These are phyloP conservation scores for Suillus subluteus DNA, from an alignment of 768 basidiomycete genomes.

Conservation along the genomic window DNA sequence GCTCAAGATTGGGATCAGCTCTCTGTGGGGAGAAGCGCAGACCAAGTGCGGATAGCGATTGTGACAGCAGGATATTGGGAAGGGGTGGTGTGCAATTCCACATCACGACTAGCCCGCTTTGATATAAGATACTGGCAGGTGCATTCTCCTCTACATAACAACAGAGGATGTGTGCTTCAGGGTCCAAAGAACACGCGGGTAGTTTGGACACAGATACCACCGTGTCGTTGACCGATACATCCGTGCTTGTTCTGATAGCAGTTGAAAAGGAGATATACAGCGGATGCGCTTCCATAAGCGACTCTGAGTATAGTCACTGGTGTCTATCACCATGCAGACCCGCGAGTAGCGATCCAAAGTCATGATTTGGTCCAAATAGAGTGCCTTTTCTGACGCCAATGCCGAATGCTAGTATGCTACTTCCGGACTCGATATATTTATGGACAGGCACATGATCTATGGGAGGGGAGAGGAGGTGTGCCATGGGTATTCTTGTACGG, in stretches of 20 bases:
- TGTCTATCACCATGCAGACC: constrained; percentile 34
- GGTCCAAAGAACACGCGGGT: constrained; percentile 22
- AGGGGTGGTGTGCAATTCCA: constrained; percentile 36
- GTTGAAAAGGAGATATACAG: constrained; percentile 33
- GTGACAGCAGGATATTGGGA: constrained; percentile 23
- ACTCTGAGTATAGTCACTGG: constrained; percentile 31
- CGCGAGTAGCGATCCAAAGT: constrained; percentile 41
- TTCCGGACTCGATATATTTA: constrained; percentile 68
- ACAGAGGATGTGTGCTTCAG: constrained; percentile 24
- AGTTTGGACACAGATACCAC: constrained; percentile 15
- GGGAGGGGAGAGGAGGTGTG: constrained; percentile 48
- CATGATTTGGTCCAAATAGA: constrained; percentile 40
- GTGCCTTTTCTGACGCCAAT: constrained; percentile 58
- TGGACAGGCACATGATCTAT: constrained; percentile 49
- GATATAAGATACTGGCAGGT: constrained; percentile 28
- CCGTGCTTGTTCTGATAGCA: constrained; percentile 13
- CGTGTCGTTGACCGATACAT: constrained; percentile 14
- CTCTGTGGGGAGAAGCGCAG: constrained; percentile 16
- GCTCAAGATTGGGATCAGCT: constrained; percentile 3
- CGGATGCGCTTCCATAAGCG: constrained; percentile 22
- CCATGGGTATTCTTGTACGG: constrained; percentile 76
- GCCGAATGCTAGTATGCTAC: constrained; percentile 70
- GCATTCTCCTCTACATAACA: background rate
- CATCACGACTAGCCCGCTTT: constrained; percentile 28
- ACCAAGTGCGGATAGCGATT: constrained; percentile 31